Base-by-base conservation (phyloP, 1,284 basidiomycete species). In the Boletus coffeatus region DNA sequence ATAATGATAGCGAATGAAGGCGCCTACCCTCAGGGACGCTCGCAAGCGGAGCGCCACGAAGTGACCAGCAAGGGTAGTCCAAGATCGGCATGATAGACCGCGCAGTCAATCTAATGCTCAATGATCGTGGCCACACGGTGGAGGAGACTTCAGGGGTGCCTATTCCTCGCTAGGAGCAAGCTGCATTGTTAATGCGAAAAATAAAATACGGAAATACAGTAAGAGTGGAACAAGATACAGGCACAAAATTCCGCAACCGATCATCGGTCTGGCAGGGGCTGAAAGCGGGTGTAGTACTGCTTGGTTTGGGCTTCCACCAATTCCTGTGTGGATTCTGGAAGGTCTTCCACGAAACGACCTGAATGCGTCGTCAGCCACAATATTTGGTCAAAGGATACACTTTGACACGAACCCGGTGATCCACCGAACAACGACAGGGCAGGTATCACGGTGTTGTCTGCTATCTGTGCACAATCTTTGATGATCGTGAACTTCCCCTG, bases 401-500 rank as follows among this genome's bases (percentile, higher is more conserved):
- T 18, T 32, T 6, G 57, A 61, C 14, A 37, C 73, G 25, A 65
- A 91, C 94, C 94, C 70, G 97, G 96, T 60, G 93, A 93, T 10
- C 97, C 97, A 13, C 85, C 79, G 77, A 96, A 98, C 5, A 92
- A 79, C 0, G 94, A 86, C 67, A 97, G 79, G 4, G 92, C 92
- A 1, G 96, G 94, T 11, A 99, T 87, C 58, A 98, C 93, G 0
- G 95, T 95, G 66, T 91, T 89, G 74, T 96, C 94, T 64, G 86
- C 90, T 64, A 93, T 89, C 65, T 87, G 88, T 4, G 92, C 93
- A 69, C 94, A 94, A 73, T 99, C 96, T 74, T 98, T 98, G 76
- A 99, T 95, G 66, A 98, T 94, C 0, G 90, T 89, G 69, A 98
- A 98, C 73, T 97, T 95, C 34, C 97, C 96, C 96, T 97, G 69